Conservation (phyloP, 2,329 filamentous ascomycete species). For the Didymella glomerata region DNA sequence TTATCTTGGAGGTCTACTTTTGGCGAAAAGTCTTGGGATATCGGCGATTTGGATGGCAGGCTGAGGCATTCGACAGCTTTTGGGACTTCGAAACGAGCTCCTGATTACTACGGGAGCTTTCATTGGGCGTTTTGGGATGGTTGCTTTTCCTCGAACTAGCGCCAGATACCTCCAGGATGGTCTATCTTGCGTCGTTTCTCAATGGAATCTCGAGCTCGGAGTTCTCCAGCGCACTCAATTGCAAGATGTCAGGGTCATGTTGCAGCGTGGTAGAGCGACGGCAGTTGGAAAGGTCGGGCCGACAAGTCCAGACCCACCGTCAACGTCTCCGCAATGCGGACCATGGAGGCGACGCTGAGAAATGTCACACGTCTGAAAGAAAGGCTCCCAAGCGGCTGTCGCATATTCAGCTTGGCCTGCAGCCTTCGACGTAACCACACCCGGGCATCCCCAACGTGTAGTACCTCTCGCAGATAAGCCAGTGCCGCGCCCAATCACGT, state of each 20-base stretch:
- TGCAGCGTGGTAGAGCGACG: constrained; percentile 5
- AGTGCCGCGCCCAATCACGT: constrained; percentile 25
- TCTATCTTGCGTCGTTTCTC: background rate
- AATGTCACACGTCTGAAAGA: constrained; percentile 1
- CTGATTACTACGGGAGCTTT: constrained; percentile 24
- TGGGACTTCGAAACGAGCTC: background rate
- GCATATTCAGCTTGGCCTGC: constrained; percentile 14
- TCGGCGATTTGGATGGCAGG: background rate
- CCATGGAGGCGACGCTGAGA: background rate
- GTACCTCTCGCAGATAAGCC: constrained; percentile 26
- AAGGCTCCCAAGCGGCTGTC: constrained; percentile 1
- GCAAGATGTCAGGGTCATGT: background rate
- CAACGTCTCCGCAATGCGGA: constrained; percentile 21
- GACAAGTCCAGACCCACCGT: constrained; percentile 14
- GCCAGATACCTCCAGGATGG: constrained; percentile 19
- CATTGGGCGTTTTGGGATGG: constrained; percentile 22
- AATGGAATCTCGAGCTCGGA: background rate
- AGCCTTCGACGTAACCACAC: constrained; percentile 9
- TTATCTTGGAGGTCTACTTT: too few species aligned
- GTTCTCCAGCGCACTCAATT: background rate
- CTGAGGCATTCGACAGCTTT: background rate
- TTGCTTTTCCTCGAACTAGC: constrained; percentile 23
- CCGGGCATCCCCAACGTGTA: background rate
- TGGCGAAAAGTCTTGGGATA: too few species aligned
- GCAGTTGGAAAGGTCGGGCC: constrained; percentile 9